A percentile compares a stretch with the other conserved stretches of the same genome.
These are phyloP conservation scores for Boeremia lycopersici DNA, from an alignment of 2,329 filamentous ascomycete genomes.

Conservation along the genomic window DNA sequence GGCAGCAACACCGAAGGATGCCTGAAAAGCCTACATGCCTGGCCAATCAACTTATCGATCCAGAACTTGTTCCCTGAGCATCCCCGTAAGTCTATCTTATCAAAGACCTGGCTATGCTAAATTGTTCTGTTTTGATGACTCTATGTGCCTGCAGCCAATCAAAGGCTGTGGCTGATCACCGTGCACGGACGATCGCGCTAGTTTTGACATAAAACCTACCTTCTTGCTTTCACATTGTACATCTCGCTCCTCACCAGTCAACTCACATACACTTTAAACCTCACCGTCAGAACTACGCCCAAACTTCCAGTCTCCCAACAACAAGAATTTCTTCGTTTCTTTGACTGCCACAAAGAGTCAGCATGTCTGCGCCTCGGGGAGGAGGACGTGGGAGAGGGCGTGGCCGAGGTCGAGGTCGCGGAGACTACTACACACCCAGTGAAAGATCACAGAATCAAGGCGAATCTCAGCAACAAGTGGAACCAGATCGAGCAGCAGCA, in stretches of 20 bases:
- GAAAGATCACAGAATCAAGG: constrained; percentile 8
- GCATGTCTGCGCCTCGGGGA: constrained; percentile 21
- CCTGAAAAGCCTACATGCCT: constrained; percentile 2
- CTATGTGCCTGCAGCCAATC: background rate
- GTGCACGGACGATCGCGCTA: constrained; percentile 14
- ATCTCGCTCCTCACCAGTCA: background rate
- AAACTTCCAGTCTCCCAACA: too few species aligned
- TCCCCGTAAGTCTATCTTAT: background rate
- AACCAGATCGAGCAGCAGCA: constrained; percentile 52
- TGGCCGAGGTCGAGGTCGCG: constrained; percentile 30
- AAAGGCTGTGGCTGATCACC: background rate
- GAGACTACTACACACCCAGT: constrained; percentile 21
- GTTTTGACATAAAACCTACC: constrained; percentile 12
- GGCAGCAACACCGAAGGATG: constrained; percentile 2
- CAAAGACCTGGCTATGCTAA: background rate
- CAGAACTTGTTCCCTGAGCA: too few species aligned
- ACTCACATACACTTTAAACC: background rate
- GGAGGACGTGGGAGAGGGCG: constrained; percentile 26
- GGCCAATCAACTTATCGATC: background rate
- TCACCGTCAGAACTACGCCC: background rate
- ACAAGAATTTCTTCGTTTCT: background rate
- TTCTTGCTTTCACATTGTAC: background rate
- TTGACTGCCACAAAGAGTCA: background rate
- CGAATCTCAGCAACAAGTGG: constrained; percentile 80
- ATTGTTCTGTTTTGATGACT: background rate